These are phyloP conservation scores for Lactarius akahatsu DNA, from an alignment of 768 basidiomycete species.

Conservation along the genomic window DNA sequence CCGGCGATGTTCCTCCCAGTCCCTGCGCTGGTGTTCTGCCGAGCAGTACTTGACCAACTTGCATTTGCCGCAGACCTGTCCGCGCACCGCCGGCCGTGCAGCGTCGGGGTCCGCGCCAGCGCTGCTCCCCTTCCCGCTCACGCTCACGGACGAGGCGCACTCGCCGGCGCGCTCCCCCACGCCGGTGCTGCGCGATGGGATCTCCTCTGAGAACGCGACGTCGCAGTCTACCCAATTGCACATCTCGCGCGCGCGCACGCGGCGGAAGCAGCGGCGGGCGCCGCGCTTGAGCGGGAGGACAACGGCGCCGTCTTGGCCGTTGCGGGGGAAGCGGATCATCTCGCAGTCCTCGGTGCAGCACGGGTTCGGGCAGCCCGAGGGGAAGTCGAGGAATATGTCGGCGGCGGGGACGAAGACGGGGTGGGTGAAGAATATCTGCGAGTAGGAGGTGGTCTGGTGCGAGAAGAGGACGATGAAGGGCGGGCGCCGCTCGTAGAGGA, in stretches of 20 bases:
- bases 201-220: slow-evolving; percentile 54
- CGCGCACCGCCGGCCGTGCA: slow-evolving; percentile 33
- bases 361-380: slow-evolving; percentile 75
- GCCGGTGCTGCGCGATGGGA: slow-evolving; percentile 37
- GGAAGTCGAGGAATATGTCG: slow-evolving; percentile 75
- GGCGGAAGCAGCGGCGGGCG: slow-evolving; percentile 34
- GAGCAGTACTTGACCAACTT: slow-evolving; percentile 78
- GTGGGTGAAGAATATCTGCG: slow-evolving; percentile 78
- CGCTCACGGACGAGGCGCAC: slow-evolving; percentile 30
- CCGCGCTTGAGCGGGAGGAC: slow-evolving; percentile 64
- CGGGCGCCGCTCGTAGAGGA: slow-evolving; percentile 72
- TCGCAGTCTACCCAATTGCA: slow-evolving; percentile 83
- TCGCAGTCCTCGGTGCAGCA: slow-evolving; percentile 81
- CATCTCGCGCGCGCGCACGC: slow-evolving; percentile 59
- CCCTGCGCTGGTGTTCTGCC: slow-evolving; percentile 67
- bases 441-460: slow-evolving; percentile 77
- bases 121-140: slow-evolving; percentile 25
- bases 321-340: slow-evolving; percentile 75
- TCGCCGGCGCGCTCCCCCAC: slow-evolving; percentile 37
- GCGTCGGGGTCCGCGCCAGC: slow-evolving; percentile 22
- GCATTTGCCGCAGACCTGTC: slow-evolving; percentile 74
- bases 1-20: slow-evolving; percentile 76
- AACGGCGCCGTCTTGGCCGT: slow-evolving; percentile 58
- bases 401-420: slow-evolving; percentile 66
- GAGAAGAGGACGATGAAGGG: slow-evolving; percentile 78